Evolutionary conservation across 805 yeast genomes (phyloP), one percentile per base, ranked within the genome.

Genomic region (Hermanozyma aechmeae): DNA sequence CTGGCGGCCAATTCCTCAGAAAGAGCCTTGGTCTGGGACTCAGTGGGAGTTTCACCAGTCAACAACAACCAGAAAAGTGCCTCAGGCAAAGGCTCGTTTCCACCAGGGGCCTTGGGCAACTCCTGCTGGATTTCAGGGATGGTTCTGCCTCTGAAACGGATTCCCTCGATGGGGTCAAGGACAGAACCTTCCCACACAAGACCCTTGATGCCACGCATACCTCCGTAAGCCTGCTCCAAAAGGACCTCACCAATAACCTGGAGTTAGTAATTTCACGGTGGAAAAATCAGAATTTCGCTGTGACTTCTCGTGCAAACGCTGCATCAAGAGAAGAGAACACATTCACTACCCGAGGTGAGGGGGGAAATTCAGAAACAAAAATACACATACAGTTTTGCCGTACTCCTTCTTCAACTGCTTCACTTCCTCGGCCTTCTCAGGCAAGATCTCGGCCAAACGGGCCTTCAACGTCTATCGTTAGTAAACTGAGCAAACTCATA

Each of bases 341-440:
- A n/a, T n/a, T n/a, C n/a, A n/a, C n/a, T n/a, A n/a, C n/a, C n/a
- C n/a, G n/a, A n/a, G n/a, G n/a, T n/a, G n/a, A n/a, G n/a, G n/a
- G n/a, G n/a, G n/a, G n/a, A n/a, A n/a, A n/a, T n/a, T n/a, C n/a
- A n/a, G n/a, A n/a, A n/a, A n/a, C n/a, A n/a, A 16, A 15, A 14
- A 14, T 18, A 37, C 53, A 68, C 73, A 50, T 60, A 68, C 80
- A 53, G 82, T 73, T 57, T 77, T 71, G 49, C 97, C 98, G 61
- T 89, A 73, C 51, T 86, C 93, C 59, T 83, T 71, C 65, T 89
- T 86, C 60, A 89, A 77, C 49, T 77, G 73, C 68, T 80, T 82
- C 62, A 92, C 79, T 68, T 86, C 84, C 60, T 85, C 96, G 46
- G 81, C 81, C 69, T 83, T 83, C 51, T 73, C 86, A 43, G 97